phyloP scores from a whole-genome alignment of 2,329 filamentous ascomycete species.

The Ophiosphaerella korrae region DNA sequence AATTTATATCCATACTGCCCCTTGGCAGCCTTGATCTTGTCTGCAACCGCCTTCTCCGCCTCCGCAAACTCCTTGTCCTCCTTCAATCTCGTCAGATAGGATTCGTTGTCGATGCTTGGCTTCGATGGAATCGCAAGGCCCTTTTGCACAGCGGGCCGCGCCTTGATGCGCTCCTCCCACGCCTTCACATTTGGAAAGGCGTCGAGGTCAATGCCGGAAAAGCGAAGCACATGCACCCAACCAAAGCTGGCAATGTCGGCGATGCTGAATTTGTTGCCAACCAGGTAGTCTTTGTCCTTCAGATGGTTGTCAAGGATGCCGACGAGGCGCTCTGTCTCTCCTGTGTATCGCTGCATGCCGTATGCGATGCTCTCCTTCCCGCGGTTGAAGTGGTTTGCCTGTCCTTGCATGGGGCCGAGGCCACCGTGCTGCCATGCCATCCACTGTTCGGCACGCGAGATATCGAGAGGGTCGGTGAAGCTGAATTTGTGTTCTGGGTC shows the following conservation, averaged over 20 bases:
- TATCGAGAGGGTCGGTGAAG: constrained; percentile 54
- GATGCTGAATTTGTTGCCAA: constrained; percentile 53
- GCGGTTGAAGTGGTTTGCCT: constrained; percentile 49
- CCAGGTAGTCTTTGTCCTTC: constrained; percentile 49
- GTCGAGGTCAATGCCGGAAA: constrained; percentile 49
- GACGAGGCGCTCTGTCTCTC: constrained; percentile 54
- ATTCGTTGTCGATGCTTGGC: constrained; percentile 49
- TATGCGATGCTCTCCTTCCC: constrained; percentile 52
- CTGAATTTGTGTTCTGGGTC: constrained; percentile 54
- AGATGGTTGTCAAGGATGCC: constrained; percentile 53
- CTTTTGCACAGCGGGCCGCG: constrained; percentile 50
- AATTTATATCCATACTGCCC: constrained; percentile 55
- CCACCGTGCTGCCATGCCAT: constrained; percentile 62
- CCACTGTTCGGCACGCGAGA: constrained; percentile 63
- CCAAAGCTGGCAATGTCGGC: constrained; percentile 54
- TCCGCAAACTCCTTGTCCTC: constrained; percentile 56
- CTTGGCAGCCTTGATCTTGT: constrained; percentile 49
- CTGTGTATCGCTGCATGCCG: constrained; percentile 53
- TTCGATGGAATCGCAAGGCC: constrained; percentile 46
- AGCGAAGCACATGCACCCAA: constrained; percentile 51
- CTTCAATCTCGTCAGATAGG: constrained; percentile 50
- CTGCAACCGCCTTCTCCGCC: constrained; percentile 49
- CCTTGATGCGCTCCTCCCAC: constrained; percentile 52
- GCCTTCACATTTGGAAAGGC: constrained; percentile 51
- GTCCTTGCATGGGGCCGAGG: constrained; percentile 51